Percentiles rank a stretch among this genome's conserved stretches.
Evolutionary conservation across 139 green algal genomes (phyloP).

Genomic region (Micractinium conductrix): DNA sequence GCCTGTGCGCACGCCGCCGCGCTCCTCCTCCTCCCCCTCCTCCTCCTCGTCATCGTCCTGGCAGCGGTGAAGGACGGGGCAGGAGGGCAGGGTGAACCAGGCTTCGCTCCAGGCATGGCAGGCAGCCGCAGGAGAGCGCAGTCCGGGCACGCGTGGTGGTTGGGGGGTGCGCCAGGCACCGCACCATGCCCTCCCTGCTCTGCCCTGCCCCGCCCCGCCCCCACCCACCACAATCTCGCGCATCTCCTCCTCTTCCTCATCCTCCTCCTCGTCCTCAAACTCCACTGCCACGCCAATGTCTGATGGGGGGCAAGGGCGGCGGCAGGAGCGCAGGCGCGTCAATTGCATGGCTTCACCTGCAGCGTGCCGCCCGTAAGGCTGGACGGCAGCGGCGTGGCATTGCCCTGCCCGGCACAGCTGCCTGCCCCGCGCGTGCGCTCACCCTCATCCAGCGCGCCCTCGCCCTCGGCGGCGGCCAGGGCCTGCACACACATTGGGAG

Average conservation of each 20-base stretch:
- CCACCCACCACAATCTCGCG: slow-evolving; percentile 52
- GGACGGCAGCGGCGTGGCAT: no score
- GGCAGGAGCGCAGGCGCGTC: no score
- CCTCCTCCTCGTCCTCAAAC: slow-evolving; percentile 88
- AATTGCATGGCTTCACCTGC: no score
- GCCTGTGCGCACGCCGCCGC: slow-evolving; percentile 39
- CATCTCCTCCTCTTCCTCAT: slow-evolving; percentile 73
- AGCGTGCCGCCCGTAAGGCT: no score
- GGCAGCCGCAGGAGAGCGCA: no score
- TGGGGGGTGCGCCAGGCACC: no score
- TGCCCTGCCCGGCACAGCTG: no score
- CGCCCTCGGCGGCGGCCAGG: slow-evolving; percentile 34
- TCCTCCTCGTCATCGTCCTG: slow-evolving; percentile 56
- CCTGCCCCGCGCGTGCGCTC: no score
- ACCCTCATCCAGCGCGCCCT: slow-evolving; percentile 81
- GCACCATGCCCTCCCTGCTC: no score
- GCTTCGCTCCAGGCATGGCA: background rate
- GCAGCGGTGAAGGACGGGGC: background rate
- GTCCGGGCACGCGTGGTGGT: no score
- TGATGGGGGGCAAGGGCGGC: no score
- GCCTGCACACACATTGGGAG: slow-evolving; percentile 48
- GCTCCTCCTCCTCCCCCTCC: slow-evolving; percentile 51
- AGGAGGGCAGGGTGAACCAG: background rate
- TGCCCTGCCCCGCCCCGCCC: background rate
- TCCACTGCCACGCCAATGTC: slow-evolving; percentile 95